A percentile compares a stretch with the other conserved stretches of the same genome.
These are phyloP conservation scores for Sanghuangporus sanghuang DNA, from an alignment of 1,284 basidiomycete species.

Conservation along the genomic window DNA sequence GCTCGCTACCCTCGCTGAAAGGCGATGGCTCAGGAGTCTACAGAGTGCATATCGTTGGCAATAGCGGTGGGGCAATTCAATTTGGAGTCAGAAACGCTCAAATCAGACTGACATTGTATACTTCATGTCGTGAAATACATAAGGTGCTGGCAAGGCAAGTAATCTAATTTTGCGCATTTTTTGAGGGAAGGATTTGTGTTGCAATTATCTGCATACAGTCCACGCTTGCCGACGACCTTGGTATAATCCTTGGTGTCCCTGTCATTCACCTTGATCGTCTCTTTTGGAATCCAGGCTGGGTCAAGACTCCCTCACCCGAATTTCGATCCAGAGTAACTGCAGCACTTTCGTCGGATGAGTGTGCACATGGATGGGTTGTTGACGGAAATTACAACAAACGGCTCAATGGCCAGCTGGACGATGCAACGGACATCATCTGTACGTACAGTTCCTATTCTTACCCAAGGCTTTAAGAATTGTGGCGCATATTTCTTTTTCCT, in stretches of 20 bases:
- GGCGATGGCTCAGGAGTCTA: constrained; percentile 45
- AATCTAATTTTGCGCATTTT: neutral
- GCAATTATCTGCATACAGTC: constrained; percentile 30
- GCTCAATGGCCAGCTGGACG: constrained; percentile 29
- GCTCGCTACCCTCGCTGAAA: constrained; percentile 32
- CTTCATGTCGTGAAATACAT: neutral
- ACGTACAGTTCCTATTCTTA: constrained; percentile 19
- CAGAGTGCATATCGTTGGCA: constrained; percentile 46
- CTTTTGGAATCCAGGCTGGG: constrained; percentile 48
- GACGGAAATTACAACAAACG: constrained; percentile 39
- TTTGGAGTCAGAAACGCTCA: neutral
- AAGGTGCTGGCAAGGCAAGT: neutral
- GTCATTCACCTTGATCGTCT: constrained; percentile 40
- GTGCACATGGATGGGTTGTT: constrained; percentile 41
- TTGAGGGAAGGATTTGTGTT: neutral
- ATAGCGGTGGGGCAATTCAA: constrained; percentile 37
- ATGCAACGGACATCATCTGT: constrained; percentile 59
- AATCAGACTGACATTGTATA: neutral
- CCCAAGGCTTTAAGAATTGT: neutral
- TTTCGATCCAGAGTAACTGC: constrained; percentile 32
- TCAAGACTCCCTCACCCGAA: constrained; percentile 29
- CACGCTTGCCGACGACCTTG: constrained; percentile 43
- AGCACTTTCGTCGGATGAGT: constrained; percentile 23
- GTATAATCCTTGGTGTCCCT: constrained; percentile 39
- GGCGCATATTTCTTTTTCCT: neutral